Evolutionary conservation across 352 stramenopile genomes (phyloP).

Genomic region (Saprolegnia diclina): DNA sequence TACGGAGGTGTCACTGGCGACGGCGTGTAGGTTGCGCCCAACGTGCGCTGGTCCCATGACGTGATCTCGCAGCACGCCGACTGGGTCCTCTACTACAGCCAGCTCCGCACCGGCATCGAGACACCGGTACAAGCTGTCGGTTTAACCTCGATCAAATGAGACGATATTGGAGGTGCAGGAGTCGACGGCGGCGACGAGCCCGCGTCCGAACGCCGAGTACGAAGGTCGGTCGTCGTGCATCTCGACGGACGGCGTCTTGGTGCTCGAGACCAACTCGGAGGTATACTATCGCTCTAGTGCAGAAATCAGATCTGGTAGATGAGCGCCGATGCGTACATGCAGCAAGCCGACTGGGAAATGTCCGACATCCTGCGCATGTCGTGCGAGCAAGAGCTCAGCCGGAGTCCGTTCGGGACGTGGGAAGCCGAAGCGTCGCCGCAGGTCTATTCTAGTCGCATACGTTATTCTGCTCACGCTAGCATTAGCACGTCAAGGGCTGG

Average conservation of each 20-base stretch:
- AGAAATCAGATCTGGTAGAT: not conserved
- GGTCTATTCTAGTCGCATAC: not conserved
- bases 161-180: constrained; percentile 6
- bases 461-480: not conserved
- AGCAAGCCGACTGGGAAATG: constrained; percentile 37
- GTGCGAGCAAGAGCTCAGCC: not conserved
- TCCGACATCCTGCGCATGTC: constrained; percentile 13
- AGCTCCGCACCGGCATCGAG: constrained; percentile 34
- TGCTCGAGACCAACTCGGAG: constrained; percentile 3
- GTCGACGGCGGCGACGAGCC: constrained; percentile 21
- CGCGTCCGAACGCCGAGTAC: constrained; percentile 14
- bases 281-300: not conserved
- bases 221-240: constrained; percentile 60
- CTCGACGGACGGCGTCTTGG: constrained; percentile 52
- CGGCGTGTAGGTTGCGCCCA: constrained; percentile 35
- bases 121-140: not conserved
- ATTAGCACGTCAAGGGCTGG: constrained; percentile 18
- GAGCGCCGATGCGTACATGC: constrained; percentile 74
- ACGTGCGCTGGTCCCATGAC: constrained; percentile 41
- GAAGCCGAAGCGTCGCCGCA: constrained; percentile 1
- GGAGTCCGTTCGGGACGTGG: not conserved
- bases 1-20: constrained; percentile 5
- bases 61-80: constrained; percentile 22
- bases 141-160: not conserved
- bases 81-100: constrained; percentile 5